These are phyloP conservation scores for Saturnispora galanensis DNA, from an alignment of 805 yeast species.

Conservation along the genomic window DNA sequence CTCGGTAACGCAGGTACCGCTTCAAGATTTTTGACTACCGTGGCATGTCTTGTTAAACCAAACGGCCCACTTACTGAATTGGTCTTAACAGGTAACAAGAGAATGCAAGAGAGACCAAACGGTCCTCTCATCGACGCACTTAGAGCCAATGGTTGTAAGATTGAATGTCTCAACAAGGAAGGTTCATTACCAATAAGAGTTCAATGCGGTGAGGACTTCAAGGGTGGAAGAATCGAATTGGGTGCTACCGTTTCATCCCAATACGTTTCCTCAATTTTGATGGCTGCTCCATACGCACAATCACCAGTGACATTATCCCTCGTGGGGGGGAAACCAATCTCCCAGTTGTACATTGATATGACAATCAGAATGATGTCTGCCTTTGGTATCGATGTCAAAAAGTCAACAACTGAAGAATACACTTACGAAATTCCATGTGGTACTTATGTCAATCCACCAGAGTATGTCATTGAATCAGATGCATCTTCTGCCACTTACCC, in stretches of 20 bases:
- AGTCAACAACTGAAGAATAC: slow-evolving; percentile 60
- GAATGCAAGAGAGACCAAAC: slow-evolving; percentile 97
- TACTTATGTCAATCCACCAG: slow-evolving; percentile 66
- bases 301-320: slow-evolving; percentile 79
- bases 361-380: slow-evolving; percentile 90
- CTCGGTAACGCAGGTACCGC: slow-evolving; percentile 99
- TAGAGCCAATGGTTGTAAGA: slow-evolving; percentile 63
- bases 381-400: slow-evolving; percentile 72
- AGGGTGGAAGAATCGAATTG: slow-evolving; percentile 87
- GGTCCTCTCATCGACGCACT: slow-evolving; percentile 94
- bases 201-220: slow-evolving; percentile 56
- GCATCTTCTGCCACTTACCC: slow-evolving; percentile 98
- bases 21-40: slow-evolving; percentile 85
- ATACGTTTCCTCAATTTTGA: slow-evolving; percentile 88
- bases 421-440: slow-evolving; percentile 90
- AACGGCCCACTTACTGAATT: slow-evolving; percentile 34
- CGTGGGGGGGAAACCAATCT: slow-evolving; percentile 95
- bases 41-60: slow-evolving; percentile 71
- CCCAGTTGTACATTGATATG: slow-evolving; percentile 94
- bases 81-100: slow-evolving; percentile 80
- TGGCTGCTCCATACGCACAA: slow-evolving; percentile 96
- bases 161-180: slow-evolving; percentile 58
- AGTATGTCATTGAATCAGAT: slow-evolving; percentile 88
- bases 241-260: slow-evolving; percentile 97
- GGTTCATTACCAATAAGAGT: slow-evolving; percentile 85